Evolutionary conservation across 2,329 filamentous ascomycete species (phyloP).

Genomic region (Coniosporium tulheliwenetii): DNA sequence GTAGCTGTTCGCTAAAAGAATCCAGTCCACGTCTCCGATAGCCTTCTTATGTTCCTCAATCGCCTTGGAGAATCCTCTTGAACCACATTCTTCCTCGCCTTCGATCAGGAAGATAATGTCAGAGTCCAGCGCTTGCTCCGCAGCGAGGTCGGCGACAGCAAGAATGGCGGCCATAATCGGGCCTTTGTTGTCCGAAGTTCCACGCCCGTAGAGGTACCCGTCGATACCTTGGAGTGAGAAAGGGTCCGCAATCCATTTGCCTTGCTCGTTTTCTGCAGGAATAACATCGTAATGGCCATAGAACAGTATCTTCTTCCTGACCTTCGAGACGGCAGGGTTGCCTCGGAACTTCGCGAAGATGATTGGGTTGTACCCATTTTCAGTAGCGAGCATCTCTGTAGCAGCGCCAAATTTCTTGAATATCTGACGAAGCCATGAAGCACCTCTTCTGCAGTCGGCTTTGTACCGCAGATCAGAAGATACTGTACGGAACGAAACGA

Average conservation of each 20-base stretch:
- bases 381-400: constrained; percentile 78
- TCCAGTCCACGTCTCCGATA: constrained; percentile 87
- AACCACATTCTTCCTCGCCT: constrained; percentile 91
- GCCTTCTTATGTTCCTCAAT: constrained; percentile 65
- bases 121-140: constrained; percentile 68
- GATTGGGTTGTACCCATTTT: constrained; percentile 71
- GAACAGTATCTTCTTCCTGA: constrained; percentile 78
- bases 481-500: constrained; percentile 83
- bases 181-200: constrained; percentile 96
- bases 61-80: constrained; percentile 74
- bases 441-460: constrained; percentile 83
- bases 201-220: constrained; percentile 86
- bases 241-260: constrained; percentile 76
- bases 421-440: constrained; percentile 74
- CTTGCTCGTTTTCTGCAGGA: constrained; percentile 65
- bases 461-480: constrained; percentile 75
- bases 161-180: constrained; percentile 89
- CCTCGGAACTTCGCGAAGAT: constrained; percentile 79
- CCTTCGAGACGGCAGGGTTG: constrained; percentile 47
- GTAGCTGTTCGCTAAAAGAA: constrained; percentile 92
- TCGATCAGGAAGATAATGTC: constrained; percentile 92
- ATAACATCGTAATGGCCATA: constrained; percentile 99
- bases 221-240: constrained; percentile 82
- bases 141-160: constrained; percentile 76
- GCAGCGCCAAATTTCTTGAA: constrained; percentile 86